These are phyloP conservation scores for Fusarium sp. DNA, from an alignment of 2,329 filamentous ascomycete species.

Conservation along the genomic window DNA sequence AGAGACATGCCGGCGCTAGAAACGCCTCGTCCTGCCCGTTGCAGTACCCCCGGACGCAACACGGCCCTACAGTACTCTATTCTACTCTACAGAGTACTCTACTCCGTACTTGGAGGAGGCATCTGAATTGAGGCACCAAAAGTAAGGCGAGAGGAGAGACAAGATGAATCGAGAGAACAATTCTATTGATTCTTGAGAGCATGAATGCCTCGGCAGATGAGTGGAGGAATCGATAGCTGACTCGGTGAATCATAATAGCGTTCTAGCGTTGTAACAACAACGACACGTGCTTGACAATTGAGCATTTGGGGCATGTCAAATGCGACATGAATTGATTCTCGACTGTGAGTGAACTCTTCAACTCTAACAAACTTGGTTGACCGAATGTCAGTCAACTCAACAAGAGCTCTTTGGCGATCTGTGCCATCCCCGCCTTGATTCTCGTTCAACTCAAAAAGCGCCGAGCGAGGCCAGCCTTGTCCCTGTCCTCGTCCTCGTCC, in stretches of 20 bases:
- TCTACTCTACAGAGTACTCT: too few species aligned
- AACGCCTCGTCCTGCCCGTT: conserved; percentile 32
- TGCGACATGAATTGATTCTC: not conserved
- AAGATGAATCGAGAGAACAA: not conserved
- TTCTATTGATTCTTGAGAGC: not conserved
- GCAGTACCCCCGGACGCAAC: conserved; percentile 31
- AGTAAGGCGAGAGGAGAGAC: not conserved
- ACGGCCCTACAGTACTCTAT: conserved; percentile 13
- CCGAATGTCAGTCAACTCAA: not conserved
- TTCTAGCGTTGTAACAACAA: not conserved
- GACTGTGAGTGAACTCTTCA: not conserved
- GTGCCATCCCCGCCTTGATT: conserved; percentile 9
- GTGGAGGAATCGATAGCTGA: not conserved
- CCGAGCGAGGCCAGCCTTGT: not conserved
- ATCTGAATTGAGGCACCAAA: not conserved
- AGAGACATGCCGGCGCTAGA: conserved; percentile 34
- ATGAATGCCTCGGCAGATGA: not conserved
- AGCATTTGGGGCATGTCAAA: not conserved
- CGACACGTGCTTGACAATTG: not conserved
- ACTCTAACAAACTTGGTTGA: not conserved
- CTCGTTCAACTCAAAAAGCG: not conserved
- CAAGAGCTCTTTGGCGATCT: conserved; percentile 4
- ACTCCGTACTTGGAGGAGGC: too few species aligned
- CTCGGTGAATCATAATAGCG: not conserved
- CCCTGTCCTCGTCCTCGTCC: not conserved